These are phyloP conservation scores for Pseudocercospora macadamiae DNA, from an alignment of 2,329 filamentous ascomycete genomes.

Conservation along the genomic window DNA sequence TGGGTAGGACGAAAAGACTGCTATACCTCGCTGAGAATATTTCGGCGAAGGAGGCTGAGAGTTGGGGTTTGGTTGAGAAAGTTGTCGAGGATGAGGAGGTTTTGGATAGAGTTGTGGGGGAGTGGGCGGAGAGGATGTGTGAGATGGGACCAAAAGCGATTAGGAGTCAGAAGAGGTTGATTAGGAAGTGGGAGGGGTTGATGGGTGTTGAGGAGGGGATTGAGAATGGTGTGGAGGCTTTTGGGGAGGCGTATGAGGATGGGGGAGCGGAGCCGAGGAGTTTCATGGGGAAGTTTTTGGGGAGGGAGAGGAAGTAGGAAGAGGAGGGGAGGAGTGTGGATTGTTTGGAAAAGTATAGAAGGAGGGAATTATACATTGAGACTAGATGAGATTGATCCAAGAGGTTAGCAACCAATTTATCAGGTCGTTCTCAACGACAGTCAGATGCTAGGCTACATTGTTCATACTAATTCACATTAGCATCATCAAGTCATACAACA, in stretches of 20 bases:
- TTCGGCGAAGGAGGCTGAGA: constrained; percentile 35
- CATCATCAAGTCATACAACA: no score
- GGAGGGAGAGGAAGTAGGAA: background rate
- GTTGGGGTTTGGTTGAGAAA: constrained; percentile 43
- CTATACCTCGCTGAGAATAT: constrained; percentile 44
- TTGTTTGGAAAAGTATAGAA: no score
- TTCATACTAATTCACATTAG: no score
- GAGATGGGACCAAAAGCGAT: constrained; percentile 39
- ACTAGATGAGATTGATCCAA: no score
- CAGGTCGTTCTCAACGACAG: no score
- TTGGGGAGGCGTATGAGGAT: background rate
- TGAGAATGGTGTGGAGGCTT: background rate
- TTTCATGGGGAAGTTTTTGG: background rate
- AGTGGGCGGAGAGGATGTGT: constrained; percentile 37
- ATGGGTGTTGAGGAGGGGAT: background rate
- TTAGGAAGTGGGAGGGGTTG: constrained; percentile 31
- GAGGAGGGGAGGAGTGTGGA: no score
- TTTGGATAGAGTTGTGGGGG: constrained; percentile 38
- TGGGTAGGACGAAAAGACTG: constrained; percentile 41
- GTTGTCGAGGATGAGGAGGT: constrained; percentile 34
- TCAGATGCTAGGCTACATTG: no score
- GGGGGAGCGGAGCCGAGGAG: background rate
- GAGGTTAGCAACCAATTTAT: no score
- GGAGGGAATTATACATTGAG: no score
- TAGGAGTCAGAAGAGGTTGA: constrained; percentile 38